Evolutionary conservation across 169 alveolate species (phyloP).

Genomic region (Theileria orientalis): DNA sequence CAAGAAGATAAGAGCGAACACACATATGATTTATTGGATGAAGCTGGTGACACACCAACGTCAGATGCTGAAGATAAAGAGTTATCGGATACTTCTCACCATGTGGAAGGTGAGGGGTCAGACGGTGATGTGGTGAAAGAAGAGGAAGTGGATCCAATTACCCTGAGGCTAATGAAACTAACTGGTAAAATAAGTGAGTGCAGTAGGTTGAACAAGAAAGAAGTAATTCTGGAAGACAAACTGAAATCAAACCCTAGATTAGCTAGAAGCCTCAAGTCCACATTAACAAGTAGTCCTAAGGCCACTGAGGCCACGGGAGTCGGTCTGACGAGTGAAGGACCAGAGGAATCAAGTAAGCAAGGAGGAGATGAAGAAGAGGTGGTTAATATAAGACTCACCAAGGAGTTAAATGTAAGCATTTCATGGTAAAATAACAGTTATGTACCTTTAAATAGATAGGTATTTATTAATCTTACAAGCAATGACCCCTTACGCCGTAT

Average conservation of each 20-base stretch:
- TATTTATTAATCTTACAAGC: too few species aligned
- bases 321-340: constrained; percentile 33
- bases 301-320: constrained; percentile 16
- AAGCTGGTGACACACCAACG: background rate
- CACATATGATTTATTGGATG: too few species aligned
- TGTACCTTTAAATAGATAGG: too few species aligned
- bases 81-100: constrained; percentile 45
- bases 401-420: constrained; percentile 4
- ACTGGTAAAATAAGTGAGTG: constrained; percentile 41
- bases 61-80: constrained; percentile 18
- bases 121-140: constrained; percentile 39
- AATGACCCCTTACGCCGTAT: too few species aligned
- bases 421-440: background rate
- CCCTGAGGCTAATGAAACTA: constrained; percentile 5
- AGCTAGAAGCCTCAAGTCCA: too few species aligned
- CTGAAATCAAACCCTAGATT: constrained; percentile 26
- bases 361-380: background rate
- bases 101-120: constrained; percentile 31
- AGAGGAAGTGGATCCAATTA: constrained; percentile 48
- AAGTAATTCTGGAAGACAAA: constrained; percentile 28
- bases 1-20: background rate
- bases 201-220: constrained; percentile 33
- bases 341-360: constrained; percentile 21
- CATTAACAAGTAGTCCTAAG: too few species aligned
- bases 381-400: background rate